Conservation (phyloP, 1,284 basidiomycete species). For the Cutaneotrichosporon mucoides region DNA sequence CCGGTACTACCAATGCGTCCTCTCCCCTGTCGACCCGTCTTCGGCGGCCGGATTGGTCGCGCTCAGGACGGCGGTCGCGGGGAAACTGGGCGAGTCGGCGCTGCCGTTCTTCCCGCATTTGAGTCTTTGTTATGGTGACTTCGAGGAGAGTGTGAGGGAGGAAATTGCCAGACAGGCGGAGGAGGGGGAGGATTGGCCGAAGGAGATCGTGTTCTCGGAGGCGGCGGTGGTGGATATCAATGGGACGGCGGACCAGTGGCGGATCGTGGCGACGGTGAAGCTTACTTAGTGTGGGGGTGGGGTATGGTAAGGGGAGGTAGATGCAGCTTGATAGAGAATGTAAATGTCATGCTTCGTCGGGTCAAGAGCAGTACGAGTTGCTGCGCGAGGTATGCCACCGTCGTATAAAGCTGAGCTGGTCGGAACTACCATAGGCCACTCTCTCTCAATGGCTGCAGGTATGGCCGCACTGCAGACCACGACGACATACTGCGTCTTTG, state of each 20-base stretch:
- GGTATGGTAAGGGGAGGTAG: too few species aligned
- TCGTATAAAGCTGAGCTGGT: too few species aligned
- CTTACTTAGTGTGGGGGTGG: neutral
- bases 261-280: constrained; percentile 6
- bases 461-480: too few species aligned
- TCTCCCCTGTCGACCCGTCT: constrained; percentile 25
- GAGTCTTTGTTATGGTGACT: constrained; percentile 35
- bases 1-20: constrained; percentile 39
- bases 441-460: too few species aligned
- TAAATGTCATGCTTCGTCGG: too few species aligned
- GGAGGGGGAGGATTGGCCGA: neutral
- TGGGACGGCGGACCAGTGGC: constrained; percentile 20
- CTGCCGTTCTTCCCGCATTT: constrained; percentile 38
- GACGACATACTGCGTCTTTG: too few species aligned
- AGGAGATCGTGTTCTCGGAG: constrained; percentile 1
- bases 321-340: too few species aligned
- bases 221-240: constrained; percentile 17
- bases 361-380: too few species aligned
- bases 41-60: constrained; percentile 11
- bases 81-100: constrained; percentile 1
- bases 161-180: constrained; percentile 22
- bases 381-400: too few species aligned
- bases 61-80: constrained; percentile 14
- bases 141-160: constrained; percentile 17
- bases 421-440: too few species aligned